These are phyloP conservation scores for Leonotis leonurus DNA, from an alignment of 257 asterid species.

Conservation along the genomic window DNA sequence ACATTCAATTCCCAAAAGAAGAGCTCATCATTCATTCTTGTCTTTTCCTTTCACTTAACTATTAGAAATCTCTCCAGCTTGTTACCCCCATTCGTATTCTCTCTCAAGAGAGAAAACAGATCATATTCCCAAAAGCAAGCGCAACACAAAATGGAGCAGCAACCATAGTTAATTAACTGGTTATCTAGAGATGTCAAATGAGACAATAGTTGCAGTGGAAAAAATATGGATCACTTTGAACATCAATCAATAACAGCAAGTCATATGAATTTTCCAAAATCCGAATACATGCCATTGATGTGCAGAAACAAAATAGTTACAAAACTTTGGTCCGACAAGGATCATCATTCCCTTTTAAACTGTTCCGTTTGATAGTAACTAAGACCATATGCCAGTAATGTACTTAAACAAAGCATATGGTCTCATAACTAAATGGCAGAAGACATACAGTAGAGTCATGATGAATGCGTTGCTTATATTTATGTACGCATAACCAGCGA, in stretches of 20 bases:
- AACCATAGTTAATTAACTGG: not conserved
- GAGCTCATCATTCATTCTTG: not conserved
- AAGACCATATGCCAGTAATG: not conserved
- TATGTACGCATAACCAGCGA: not conserved
- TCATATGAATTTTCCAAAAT: not conserved
- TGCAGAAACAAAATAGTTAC: not conserved
- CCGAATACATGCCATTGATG: not conserved
- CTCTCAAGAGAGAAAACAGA: not conserved
- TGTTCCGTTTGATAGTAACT: not conserved
- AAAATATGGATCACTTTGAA: not conserved
- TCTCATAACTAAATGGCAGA: conserved; percentile 3
- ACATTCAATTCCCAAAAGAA: not conserved
- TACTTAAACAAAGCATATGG: not conserved
- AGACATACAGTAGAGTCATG: conserved; percentile 1
- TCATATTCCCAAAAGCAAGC: not conserved
- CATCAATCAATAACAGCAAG: conserved; percentile 1
- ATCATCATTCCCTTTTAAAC: not conserved
- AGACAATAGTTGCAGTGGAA: not conserved
- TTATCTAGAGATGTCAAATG: conserved; percentile 3
- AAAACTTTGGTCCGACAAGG: not conserved
- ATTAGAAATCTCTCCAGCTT: not conserved
- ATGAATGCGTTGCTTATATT: not conserved
- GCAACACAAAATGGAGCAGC: not conserved
- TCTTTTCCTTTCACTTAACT: not conserved
- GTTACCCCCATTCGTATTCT: not conserved